Conservation (phyloP, 257 asterid species). For the Craterostigma plantagineum region DNA sequence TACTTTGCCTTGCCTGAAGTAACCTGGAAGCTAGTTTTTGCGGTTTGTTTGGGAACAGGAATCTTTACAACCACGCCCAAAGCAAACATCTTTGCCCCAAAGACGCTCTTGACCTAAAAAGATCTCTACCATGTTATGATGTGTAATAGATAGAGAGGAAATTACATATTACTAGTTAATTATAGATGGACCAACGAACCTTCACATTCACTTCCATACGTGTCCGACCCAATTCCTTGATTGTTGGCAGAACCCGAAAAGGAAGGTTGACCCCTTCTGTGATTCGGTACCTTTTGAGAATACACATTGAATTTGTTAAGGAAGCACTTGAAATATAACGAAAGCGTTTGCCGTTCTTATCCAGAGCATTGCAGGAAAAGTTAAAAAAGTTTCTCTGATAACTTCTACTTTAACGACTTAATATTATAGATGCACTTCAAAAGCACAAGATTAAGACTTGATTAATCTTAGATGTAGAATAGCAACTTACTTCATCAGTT, state of each 20-base stretch:
- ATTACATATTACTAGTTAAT: constrained; percentile 7
- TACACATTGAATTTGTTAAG: neutral
- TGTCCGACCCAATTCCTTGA: constrained; percentile 96
- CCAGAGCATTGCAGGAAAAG: too few relatives aligned
- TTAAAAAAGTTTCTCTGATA: too few relatives aligned
- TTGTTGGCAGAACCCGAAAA: constrained; percentile 90
- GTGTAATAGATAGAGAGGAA: too few relatives aligned
- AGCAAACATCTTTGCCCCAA: constrained; percentile 99
- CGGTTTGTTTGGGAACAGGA: constrained; percentile 99
- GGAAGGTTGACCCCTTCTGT: constrained; percentile 99
- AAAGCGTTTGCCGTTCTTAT: too few relatives aligned
- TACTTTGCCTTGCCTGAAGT: constrained; percentile 95
- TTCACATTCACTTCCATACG: constrained; percentile 99
- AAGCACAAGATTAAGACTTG: too few relatives aligned
- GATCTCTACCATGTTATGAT: neutral
- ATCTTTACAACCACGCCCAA: constrained; percentile 93
- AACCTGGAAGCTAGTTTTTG: constrained; percentile 96
- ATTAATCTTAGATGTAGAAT: neutral
- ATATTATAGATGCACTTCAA: too few relatives aligned
- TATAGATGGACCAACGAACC: constrained; percentile 25
- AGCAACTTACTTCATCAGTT: constrained; percentile 95
- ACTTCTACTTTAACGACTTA: too few relatives aligned
- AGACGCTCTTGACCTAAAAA: constrained; percentile 92
- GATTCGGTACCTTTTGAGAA: constrained; percentile 65
- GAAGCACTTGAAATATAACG: too few relatives aligned